Conservation (phyloP, 108 stramenopile genomes). For the Nitzschia inconspicua region DNA sequence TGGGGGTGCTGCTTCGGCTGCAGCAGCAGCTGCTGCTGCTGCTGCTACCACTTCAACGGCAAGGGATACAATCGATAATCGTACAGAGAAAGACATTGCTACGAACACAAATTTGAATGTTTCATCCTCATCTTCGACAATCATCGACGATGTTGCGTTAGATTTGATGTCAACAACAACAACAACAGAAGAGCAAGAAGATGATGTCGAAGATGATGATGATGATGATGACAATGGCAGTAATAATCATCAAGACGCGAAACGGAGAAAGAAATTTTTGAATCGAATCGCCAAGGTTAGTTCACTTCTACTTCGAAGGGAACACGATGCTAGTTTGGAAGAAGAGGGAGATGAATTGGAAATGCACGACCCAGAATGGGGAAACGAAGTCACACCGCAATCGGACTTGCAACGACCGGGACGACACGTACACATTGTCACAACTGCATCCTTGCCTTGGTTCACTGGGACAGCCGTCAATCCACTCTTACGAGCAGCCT, state of each 20-base stretch:
- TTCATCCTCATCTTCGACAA: too few species aligned
- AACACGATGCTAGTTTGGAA: constrained; percentile 54
- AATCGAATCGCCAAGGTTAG: constrained; percentile 62
- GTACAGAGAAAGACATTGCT: too few species aligned
- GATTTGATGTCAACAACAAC: too few species aligned
- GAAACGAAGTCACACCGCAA: constrained; percentile 55
- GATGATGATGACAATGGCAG: constrained; percentile 2
- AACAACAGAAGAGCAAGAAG: neutral
- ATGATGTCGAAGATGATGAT: neutral
- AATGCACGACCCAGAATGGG: constrained; percentile 18
- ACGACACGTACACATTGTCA: constrained; percentile 69
- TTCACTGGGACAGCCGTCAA: constrained; percentile 87
- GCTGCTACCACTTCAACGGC: constrained; percentile 8
- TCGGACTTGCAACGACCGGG: constrained; percentile 53
- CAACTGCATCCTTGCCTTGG: constrained; percentile 86
- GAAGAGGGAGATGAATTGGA: neutral
- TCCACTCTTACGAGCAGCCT: constrained; percentile 83
- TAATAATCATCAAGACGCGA: neutral
- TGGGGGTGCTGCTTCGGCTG: constrained; percentile 14
- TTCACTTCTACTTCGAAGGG: constrained; percentile 43
- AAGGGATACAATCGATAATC: too few species aligned
- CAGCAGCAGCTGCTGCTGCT: constrained; percentile 22
- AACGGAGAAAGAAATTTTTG: constrained; percentile 28
- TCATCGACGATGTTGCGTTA: too few species aligned
- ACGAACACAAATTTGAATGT: too few species aligned